Base-by-base conservation (phyloP, 768 basidiomycete species). In the Boletus sp. region DNA sequence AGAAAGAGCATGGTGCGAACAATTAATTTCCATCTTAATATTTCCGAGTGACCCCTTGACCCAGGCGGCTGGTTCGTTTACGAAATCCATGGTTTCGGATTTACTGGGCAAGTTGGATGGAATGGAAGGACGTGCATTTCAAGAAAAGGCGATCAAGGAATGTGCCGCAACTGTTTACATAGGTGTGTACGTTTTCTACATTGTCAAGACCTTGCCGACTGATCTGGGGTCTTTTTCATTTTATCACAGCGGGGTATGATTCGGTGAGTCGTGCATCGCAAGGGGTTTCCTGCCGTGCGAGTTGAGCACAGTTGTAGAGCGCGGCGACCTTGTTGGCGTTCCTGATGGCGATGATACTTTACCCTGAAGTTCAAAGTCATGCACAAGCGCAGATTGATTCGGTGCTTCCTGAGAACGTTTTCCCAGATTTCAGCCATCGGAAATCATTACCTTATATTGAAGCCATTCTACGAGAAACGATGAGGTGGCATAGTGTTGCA, bases 401-500 rank as follows among this genome's bases (percentile, higher is more conserved):
- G 11, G 55, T 56, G 51, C 51, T 64, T 43, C 49, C 50, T 15
- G 40, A 40, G 13, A 42, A 54, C 9, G 35, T 37, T 19, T 49
- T 67, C 2, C 69, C 67, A 8, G 67, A 67, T 45, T 69, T 71
- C 34, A 52, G 51, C 25, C 62, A 71, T 41, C 54, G 67, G 32
- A 45, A 53, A 35, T 65, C 55, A 13, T 33, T 69, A 4, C 67
- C 67, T 30, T 69, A 69, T 44, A 54, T 69, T n/a, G 67, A 69
- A 29, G 67, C 67, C 7, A 42, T 71, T 32, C 50, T 69, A n/a
- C 56, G 67, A 42, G 70, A 72, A 48, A 65, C 65, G 17, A 60
- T 71, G 58, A 64, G 70, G 42, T 73, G 70, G 68, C 69, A 71
- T 46, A 66, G 50, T 15, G 69, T 64, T 41, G 55, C 64, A 23